Evolutionary conservation across 2,329 filamentous ascomycete genomes (phyloP).

Genomic region (Trichophyton rubrum): DNA sequence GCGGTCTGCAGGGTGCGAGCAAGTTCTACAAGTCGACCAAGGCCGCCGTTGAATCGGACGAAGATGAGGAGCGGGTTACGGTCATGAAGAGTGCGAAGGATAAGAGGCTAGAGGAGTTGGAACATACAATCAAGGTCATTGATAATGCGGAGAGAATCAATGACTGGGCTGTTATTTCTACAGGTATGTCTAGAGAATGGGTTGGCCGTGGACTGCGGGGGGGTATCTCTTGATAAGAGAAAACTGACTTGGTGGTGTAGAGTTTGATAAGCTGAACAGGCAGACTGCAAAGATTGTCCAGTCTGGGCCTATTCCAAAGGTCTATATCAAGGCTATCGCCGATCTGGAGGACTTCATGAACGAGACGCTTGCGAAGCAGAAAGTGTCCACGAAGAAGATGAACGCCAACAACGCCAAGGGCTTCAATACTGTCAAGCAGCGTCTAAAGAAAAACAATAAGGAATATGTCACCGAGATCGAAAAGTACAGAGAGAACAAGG

Average conservation of each 20-base stretch:
- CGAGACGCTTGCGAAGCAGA: constrained; percentile 88
- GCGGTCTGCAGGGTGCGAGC: constrained; percentile 57
- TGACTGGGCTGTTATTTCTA: constrained; percentile 88
- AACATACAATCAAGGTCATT: constrained; percentile 76
- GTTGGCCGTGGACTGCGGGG: neutral
- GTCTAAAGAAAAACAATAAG: constrained; percentile 97
- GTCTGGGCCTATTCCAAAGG: constrained; percentile 68
- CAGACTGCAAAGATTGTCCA: constrained; percentile 68
- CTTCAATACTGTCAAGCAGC: constrained; percentile 93
- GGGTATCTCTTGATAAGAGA: neutral
- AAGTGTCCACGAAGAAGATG: constrained; percentile 96
- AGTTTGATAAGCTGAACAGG: constrained; percentile 89
- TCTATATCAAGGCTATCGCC: constrained; percentile 83
- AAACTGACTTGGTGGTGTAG: constrained; percentile 35
- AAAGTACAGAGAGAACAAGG: constrained; percentile 71
- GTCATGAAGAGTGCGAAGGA: constrained; percentile 96
- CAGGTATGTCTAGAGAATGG: constrained; percentile 49
- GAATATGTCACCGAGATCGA: constrained; percentile 83
- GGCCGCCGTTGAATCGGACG: constrained; percentile 61
- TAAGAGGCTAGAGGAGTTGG: constrained; percentile 89
- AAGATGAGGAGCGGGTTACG: constrained; percentile 72
- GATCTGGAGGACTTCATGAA: constrained; percentile 92
- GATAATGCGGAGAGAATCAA: constrained; percentile 97
- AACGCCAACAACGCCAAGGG: constrained; percentile 89
- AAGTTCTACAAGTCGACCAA: constrained; percentile 58